phyloP scores from a whole-genome alignment of 805 yeast species.

The Candida sanyiensis region DNA sequence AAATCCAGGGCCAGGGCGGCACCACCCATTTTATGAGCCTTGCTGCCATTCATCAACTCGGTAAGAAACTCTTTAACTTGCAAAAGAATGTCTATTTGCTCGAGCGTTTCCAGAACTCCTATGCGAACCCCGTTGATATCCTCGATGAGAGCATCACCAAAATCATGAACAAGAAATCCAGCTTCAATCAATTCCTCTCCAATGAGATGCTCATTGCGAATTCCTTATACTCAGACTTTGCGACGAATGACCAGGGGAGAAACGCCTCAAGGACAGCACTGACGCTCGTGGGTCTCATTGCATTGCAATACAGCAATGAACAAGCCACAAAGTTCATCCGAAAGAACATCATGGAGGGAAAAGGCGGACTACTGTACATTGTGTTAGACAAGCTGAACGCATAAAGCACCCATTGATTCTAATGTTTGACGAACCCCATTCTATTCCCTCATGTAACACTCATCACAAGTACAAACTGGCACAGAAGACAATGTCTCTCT shows the following conservation, averaged over 20 bases:
- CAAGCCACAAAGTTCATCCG: slow-evolving; percentile 19
- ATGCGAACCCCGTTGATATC: slow-evolving; percentile 1
- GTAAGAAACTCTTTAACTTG: slow-evolving; percentile 9
- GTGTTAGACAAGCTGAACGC: slow-evolving; percentile 11
- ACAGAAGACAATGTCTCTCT: slow-evolving; percentile 95
- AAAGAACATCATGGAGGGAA: slow-evolving; percentile 16
- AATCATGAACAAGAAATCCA: background rate
- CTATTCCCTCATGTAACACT: background rate
- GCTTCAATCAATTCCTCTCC: slow-evolving; percentile 1
- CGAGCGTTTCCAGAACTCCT: slow-evolving; percentile 4
- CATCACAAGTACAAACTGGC: slow-evolving; percentile 77
- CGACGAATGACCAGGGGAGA: background rate
- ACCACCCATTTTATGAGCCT: background rate
- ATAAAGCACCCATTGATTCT: too few species aligned
- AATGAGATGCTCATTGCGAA: background rate
- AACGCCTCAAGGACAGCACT: slow-evolving; percentile 13
- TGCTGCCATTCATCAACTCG: slow-evolving; percentile 9
- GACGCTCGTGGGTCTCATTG: slow-evolving; percentile 25
- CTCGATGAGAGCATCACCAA: slow-evolving; percentile 1
- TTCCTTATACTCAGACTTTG: slow-evolving; percentile 3
- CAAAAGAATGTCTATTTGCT: slow-evolving; percentile 12
- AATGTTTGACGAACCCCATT: background rate
- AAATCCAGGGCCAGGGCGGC: slow-evolving; percentile 1
- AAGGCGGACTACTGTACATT: slow-evolving; percentile 17
- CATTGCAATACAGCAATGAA: slow-evolving; percentile 16